Conservation (phyloP, 495 filamentous ascomycete genomes). For the Penicillium dipodomyicola region DNA sequence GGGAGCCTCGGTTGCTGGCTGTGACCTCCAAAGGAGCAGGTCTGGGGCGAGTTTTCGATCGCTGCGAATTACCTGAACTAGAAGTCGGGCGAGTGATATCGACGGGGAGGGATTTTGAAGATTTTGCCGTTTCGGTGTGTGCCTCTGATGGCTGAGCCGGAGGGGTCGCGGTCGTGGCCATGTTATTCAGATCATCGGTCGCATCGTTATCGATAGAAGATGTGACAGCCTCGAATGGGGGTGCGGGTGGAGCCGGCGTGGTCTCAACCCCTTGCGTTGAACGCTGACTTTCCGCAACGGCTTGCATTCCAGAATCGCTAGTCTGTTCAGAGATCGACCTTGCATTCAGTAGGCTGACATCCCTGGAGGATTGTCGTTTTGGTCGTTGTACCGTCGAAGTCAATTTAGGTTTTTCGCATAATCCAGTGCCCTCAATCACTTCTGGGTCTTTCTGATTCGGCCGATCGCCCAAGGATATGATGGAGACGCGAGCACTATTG, state of each 20-base stretch:
- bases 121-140: conserved; percentile 12
- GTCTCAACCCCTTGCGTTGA: conserved; percentile 35
- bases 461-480: conserved; percentile 26
- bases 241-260: conserved; percentile 24
- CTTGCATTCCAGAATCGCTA: conserved; percentile 24
- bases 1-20: conserved; percentile 25
- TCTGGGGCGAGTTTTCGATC: conserved; percentile 28
- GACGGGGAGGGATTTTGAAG: conserved; percentile 5
- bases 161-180: conserved; percentile 16
- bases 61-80: conserved; percentile 37
- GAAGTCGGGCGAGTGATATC: conserved; percentile 26
- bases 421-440: conserved; percentile 40
- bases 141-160: conserved; percentile 9
- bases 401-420: conserved; percentile 34
- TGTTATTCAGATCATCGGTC: conserved; percentile 22
- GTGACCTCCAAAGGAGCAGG: conserved; percentile 30
- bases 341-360: conserved; percentile 25
- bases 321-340: conserved; percentile 28
- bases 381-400: conserved; percentile 35
- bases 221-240: conserved; percentile 28
- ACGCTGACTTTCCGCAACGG: conserved; percentile 20
- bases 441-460: conserved; percentile 25
- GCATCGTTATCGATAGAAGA: conserved; percentile 20
- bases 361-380: conserved; percentile 34
- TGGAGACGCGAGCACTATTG: conserved; percentile 23